Conservation (phyloP, 2,329 filamentous ascomycete species). For the Metarhizium humberi region DNA sequence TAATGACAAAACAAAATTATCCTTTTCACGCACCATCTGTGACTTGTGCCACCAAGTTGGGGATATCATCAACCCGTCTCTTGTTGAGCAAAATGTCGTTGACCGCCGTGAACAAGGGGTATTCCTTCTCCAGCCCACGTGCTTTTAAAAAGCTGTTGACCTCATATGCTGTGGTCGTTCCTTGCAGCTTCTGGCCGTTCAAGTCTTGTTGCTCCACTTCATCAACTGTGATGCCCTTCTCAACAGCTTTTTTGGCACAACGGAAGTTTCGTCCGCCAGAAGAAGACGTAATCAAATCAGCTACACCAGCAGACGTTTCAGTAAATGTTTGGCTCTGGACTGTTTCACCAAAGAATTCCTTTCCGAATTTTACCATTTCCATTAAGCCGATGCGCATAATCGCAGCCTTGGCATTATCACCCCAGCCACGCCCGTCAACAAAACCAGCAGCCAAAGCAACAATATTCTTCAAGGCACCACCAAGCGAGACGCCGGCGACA, state of each 20-base stretch:
- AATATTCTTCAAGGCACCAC: constrained; percentile 93
- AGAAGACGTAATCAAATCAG: constrained; percentile 91
- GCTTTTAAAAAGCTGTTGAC: constrained; percentile 82
- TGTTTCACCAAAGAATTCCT: constrained; percentile 81
- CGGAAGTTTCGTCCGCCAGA: constrained; percentile 88
- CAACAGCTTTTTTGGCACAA: constrained; percentile 80
- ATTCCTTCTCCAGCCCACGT: constrained; percentile 68
- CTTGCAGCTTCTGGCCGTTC: constrained; percentile 95
- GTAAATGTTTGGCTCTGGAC: constrained; percentile 82
- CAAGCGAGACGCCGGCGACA: constrained; percentile 92
- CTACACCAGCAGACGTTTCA: constrained; percentile 91
- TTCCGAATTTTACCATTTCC: constrained; percentile 94
- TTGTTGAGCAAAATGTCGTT: constrained; percentile 69
- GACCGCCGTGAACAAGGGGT: constrained; percentile 88
- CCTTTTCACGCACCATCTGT: constrained; percentile 8
- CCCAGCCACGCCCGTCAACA: constrained; percentile 92
- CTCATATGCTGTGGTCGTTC: constrained; percentile 83
- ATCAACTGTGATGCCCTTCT: constrained; percentile 68
- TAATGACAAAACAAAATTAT: neutral
- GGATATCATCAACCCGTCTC: constrained; percentile 72
- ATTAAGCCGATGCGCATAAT: constrained; percentile 93
- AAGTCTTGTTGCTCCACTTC: constrained; percentile 85
- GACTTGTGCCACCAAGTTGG: constrained; percentile 46
- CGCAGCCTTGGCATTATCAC: constrained; percentile 97
- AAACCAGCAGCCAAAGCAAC: constrained; percentile 91